Evolutionary conservation across 2,329 filamentous ascomycete genomes (phyloP).

Genomic region (Xylaria arbuscula): DNA sequence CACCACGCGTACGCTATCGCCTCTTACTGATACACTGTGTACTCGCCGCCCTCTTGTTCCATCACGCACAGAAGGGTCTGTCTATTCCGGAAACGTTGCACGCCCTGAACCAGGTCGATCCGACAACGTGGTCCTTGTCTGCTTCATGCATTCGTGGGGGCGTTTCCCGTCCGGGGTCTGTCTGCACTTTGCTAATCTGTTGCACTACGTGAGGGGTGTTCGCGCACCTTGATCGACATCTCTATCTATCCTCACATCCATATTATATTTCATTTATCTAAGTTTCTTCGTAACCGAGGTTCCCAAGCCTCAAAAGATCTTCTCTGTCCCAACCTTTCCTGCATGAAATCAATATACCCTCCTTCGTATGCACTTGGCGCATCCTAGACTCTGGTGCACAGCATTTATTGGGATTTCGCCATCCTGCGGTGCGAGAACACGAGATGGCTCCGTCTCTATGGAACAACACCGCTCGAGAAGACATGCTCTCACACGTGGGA

Average conservation of each 20-base stretch:
- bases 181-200: slow-evolving; percentile 24
- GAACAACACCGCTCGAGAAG: background rate
- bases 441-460: slow-evolving; percentile 2
- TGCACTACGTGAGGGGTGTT: slow-evolving; percentile 37
- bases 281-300: background rate
- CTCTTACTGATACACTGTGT: slow-evolving; percentile 13
- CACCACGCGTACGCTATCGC: slow-evolving; percentile 20
- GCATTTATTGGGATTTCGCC: slow-evolving; percentile 20
- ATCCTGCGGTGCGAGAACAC: slow-evolving; percentile 28
- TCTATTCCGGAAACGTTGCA: slow-evolving; percentile 34
- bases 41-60: slow-evolving; percentile 1
- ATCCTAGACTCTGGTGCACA: slow-evolving; percentile 19
- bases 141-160: slow-evolving; percentile 35
- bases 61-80: slow-evolving; percentile 19
- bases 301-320: slow-evolving; percentile 1
- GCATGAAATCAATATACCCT: slow-evolving; percentile 22
- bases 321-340: background rate
- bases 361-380: slow-evolving; percentile 11
- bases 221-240: slow-evolving; percentile 28
- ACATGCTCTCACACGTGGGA: slow-evolving; percentile 24
- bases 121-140: slow-evolving; percentile 39
- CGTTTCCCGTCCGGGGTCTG: slow-evolving; percentile 30
- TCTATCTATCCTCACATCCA: slow-evolving; percentile 2
- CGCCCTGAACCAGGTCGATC: slow-evolving; percentile 31
- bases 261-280: background rate